phyloP scores from a whole-genome alignment of 2,329 filamentous ascomycete genomes.

The Trichoderma afroharzianum region DNA sequence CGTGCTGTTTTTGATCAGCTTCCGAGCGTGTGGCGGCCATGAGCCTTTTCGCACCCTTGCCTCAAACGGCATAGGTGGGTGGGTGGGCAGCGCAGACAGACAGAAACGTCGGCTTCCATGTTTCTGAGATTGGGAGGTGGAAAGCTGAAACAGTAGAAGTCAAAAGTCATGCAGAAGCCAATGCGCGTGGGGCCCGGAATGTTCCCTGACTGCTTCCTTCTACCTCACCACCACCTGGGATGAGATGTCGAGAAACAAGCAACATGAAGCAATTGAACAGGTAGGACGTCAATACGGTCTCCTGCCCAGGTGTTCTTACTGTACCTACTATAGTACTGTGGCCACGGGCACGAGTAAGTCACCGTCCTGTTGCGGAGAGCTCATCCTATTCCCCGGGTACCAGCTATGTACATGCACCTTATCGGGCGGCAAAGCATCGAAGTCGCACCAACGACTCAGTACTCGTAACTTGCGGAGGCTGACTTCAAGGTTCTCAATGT shows the following conservation, averaged over 20 bases:
- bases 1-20: neutral
- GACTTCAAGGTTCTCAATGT: neutral
- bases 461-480: neutral
- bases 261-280: neutral
- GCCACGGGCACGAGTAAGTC: neutral
- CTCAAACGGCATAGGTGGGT: neutral
- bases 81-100: neutral
- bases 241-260: neutral
- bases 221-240: neutral
- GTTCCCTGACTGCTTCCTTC: neutral
- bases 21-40: neutral
- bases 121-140: neutral
- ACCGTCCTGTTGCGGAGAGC: neutral
- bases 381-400: neutral
- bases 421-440: neutral
- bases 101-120: neutral
- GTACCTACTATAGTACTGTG: neutral
- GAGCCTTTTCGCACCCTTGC: neutral
- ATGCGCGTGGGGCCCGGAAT: neutral
- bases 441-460: neutral
- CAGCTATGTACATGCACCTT: neutral
- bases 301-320: neutral
- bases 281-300: neutral
- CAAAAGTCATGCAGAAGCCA: neutral
- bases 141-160: conserved; percentile 3